Percentiles rank a stretch among this genome's conserved stretches.
Evolutionary conservation across 345 rosid genomes (phyloP).

Genomic region (Salix exigua): DNA sequence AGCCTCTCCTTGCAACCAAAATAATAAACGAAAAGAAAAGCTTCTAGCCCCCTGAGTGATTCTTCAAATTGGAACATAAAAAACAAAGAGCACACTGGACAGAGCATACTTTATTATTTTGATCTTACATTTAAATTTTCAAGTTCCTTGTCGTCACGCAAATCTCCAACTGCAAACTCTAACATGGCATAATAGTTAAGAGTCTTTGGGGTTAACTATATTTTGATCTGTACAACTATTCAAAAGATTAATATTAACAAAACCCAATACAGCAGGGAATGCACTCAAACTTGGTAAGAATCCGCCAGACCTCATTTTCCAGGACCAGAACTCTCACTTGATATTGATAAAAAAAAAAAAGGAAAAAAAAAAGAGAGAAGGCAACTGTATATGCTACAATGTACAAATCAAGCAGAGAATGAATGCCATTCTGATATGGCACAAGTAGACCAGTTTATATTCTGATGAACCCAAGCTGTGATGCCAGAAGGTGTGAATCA

Average conservation of each 20-base stretch:
- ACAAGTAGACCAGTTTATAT: neutral
- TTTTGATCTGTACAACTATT: neutral
- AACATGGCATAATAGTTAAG: neutral
- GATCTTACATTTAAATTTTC: no score
- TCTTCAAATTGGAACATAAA: no score
- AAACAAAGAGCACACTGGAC: no score
- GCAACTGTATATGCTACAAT: slow-evolving; percentile 22
- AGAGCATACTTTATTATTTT: no score
- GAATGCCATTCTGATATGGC: neutral
- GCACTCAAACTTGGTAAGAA: slow-evolving; percentile 15
- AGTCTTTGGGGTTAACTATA: neutral
- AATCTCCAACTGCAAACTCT: neutral
- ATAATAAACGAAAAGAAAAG: no score
- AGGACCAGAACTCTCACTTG: slow-evolving; percentile 10
- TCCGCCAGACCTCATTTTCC: slow-evolving; percentile 4
- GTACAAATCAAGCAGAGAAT: slow-evolving; percentile 26
- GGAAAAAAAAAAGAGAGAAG: no score
- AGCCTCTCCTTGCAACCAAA: no score
- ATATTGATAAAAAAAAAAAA: slow-evolving; percentile 1
- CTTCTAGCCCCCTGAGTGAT: no score
- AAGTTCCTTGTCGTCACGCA: neutral
- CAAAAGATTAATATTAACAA: neutral
- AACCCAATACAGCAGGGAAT: slow-evolving; percentile 1
- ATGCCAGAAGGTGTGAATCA: neutral
- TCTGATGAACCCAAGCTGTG: no score